phyloP scores from a whole-genome alignment of 2,329 filamentous ascomycete species.

The Neospermospora avenae region DNA sequence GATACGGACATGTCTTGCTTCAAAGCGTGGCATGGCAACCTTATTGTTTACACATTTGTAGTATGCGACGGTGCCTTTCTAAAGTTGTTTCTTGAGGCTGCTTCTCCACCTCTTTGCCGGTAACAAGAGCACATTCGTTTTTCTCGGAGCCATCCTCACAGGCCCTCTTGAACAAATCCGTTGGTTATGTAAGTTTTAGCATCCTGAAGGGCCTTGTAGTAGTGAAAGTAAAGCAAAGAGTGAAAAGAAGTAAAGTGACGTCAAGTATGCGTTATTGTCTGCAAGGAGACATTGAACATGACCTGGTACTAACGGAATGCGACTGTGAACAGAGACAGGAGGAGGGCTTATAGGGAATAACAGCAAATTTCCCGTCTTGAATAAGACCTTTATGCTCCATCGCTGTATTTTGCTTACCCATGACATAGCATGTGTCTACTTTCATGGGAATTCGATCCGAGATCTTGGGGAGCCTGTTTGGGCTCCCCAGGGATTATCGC shows the following conservation, averaged over 20 bases:
- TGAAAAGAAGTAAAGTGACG: constrained; percentile 7
- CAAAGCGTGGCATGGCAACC: not conserved
- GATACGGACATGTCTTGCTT: not conserved
- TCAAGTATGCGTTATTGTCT: constrained; percentile 2
- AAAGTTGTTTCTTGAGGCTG: not conserved
- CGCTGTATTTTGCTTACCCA: constrained; percentile 4
- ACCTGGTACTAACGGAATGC: constrained; percentile 8
- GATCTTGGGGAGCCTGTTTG: not conserved
- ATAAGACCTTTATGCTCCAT: constrained; percentile 9
- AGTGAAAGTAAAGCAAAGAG: constrained; percentile 6
- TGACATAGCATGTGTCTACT: not conserved
- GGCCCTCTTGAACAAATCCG: constrained; percentile 6
- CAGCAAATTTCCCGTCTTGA: constrained; percentile 10
- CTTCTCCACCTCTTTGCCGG: constrained; percentile 1
- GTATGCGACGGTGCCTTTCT: not conserved
- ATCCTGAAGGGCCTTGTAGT: constrained; percentile 9
- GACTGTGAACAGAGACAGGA: constrained; percentile 2
- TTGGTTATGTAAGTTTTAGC: constrained; percentile 4
- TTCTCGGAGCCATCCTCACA: constrained; percentile 12
- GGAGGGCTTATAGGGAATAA: constrained; percentile 11
- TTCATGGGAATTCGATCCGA: not conserved
- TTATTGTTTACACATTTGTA: not conserved
- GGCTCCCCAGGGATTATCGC: constrained; percentile 1
- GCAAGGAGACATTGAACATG: constrained; percentile 5
- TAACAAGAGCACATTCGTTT: not conserved